Conservation (phyloP, 768 basidiomycete genomes). For the Lactarius indigo region DNA sequence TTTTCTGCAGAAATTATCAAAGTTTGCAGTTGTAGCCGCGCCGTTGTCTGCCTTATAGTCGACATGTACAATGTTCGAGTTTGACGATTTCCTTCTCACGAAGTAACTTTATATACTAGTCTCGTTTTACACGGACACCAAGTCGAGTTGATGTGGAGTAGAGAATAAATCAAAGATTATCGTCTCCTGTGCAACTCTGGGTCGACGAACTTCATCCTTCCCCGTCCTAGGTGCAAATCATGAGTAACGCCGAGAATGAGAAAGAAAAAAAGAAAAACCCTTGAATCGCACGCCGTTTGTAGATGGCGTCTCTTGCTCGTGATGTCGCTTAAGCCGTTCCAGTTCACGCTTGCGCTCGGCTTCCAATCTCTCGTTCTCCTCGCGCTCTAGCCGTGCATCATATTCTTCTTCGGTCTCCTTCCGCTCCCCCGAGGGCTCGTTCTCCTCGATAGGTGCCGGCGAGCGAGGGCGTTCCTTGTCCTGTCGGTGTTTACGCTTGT, state of each 20-base stretch:
- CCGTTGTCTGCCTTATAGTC: constrained; percentile 3
- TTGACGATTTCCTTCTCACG: constrained; percentile 11
- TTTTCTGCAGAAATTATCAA: constrained; percentile 10
- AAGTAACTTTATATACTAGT: constrained; percentile 21
- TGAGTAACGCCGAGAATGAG: constrained; percentile 2
- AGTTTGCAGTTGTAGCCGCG: constrained; percentile 17
- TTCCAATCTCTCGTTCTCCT: constrained; percentile 58
- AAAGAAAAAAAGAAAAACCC: constrained; percentile 37
- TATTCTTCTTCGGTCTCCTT: constrained; percentile 71
- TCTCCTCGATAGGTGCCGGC: neutral
- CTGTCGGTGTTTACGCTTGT: constrained; percentile 32
- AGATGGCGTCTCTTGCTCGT: constrained; percentile 33
- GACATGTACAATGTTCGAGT: constrained; percentile 20
- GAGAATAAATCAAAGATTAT: constrained; percentile 6
- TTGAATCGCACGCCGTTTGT: constrained; percentile 61
- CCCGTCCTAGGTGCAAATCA: constrained; percentile 42
- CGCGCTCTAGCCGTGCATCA: constrained; percentile 61
- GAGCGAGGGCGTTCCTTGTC: constrained; percentile 26
- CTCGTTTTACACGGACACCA: constrained; percentile 9
- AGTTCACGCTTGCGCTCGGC: constrained; percentile 46
- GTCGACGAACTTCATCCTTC: constrained; percentile 65
- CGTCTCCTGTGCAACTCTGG: constrained; percentile 44
- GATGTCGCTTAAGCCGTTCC: constrained; percentile 42
- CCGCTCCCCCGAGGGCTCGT: constrained; percentile 2
- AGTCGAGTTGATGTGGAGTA: constrained; percentile 4